Conservation (phyloP, 106 monocot genomes). For the Gastrodia elata region DNA sequence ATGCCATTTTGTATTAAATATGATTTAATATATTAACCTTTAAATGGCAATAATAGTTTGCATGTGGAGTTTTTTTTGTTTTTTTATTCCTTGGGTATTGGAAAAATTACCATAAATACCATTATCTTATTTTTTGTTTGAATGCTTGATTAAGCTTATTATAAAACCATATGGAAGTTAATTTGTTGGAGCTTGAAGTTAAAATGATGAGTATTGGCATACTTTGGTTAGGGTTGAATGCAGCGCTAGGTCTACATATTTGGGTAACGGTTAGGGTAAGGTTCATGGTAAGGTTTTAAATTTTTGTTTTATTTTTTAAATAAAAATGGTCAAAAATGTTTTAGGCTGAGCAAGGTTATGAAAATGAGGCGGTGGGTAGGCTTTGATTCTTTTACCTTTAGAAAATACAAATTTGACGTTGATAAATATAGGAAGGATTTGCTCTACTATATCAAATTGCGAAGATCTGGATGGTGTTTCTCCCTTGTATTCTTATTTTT, state of each 20-base stretch:
- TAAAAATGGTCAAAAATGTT: not conserved
- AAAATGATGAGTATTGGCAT: not conserved
- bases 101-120: not conserved
- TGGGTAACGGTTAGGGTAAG: not conserved
- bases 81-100: no score
- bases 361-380: not conserved
- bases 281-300: not conserved
- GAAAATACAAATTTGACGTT: not conserved
- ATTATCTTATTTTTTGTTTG: not conserved
- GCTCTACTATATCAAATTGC: not conserved
- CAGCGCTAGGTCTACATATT: not conserved
- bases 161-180: not conserved
- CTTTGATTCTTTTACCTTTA: not conserved
- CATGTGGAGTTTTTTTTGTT: not conserved
- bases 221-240: not conserved
- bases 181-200: not conserved
- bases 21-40: not conserved
- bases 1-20: not conserved
- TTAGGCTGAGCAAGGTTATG: not conserved
- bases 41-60: not conserved
- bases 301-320: not conserved
- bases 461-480: not conserved
- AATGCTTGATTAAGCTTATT: not conserved
- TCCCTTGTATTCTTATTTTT: not conserved
- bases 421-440: not conserved